Conservation (phyloP, 345 rosid species). For the Durio zibethinus region DNA sequence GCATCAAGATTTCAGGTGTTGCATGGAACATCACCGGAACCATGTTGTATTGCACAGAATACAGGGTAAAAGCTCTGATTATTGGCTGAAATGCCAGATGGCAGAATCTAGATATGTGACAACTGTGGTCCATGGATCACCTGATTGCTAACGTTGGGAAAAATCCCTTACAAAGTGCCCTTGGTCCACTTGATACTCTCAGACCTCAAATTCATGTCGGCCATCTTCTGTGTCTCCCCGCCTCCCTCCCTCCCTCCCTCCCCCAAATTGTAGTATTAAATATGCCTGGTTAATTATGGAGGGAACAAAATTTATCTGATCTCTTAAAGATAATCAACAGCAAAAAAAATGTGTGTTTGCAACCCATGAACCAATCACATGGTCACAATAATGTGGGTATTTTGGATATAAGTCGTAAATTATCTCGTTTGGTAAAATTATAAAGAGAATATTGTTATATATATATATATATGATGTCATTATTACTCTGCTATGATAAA, state of each 20-base stretch:
- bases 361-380: slow-evolving; percentile 7
- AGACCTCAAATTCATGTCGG: slow-evolving; percentile 10
- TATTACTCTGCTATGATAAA: background rate
- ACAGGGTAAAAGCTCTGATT: background rate
- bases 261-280: background rate
- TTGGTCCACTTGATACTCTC: background rate
- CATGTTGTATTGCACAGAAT: background rate
- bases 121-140: slow-evolving; percentile 16
- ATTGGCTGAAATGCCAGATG: slow-evolving; percentile 15
- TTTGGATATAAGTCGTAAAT: background rate
- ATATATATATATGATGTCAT: background rate
- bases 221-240: slow-evolving; percentile 1
- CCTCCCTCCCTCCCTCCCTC: too few relatives aligned
- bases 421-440: background rate
- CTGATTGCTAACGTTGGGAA: background rate
- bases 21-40: background rate
- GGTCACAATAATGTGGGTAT: background rate
- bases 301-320: background rate
- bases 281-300: background rate
- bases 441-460: too few relatives aligned
- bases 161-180: background rate
- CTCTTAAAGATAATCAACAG: background rate
- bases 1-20: background rate
- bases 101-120: background rate
- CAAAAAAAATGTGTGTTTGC: background rate